Base-by-base conservation (phyloP, 129 eudicot species). In the Sambucus nigra region DNA sequence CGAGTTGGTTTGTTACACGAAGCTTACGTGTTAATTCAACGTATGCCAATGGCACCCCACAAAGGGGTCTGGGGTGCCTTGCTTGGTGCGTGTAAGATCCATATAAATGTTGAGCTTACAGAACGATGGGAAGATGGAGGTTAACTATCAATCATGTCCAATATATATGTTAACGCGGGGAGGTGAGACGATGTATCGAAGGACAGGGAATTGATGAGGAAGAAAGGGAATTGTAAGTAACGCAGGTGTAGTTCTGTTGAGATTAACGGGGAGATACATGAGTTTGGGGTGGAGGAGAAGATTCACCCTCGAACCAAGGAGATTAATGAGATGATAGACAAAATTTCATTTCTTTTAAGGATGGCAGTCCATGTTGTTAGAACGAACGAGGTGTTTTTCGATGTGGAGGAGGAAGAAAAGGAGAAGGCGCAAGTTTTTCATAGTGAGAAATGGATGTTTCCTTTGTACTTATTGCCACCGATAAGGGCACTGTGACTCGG, bases 401-500 rank as follows among this genome's bases (percentile, higher is more conserved):
- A n/a, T n/a, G n/a, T n/a, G n/a, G n/a, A n/a, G n/a, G n/a, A n/a
- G n/a, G n/a, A n/a, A 56, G 14, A 70, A 70, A 1, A 61, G 59
- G 76, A 70, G 19, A 59, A 59, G 21, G 61, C 76, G 0, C 29
- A 63, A 5, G 20, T 52, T 14, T 59, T 46, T 35, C 75, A 69
- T 19, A 62, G 69, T 55, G 75, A 69, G 64, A 69, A 46, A 38
- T 69, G 64, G 75, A 69, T 16, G 62, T 70, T 20, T 70, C 76
- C 14, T 70, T 46, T 31, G 76, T 70, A n/a, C 65, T 71, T 16
- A 25, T 71, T 28, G 58, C 66, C 18, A 57, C 76, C 0, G 21
- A 51, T 8, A 55, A 55, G 13, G 63, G 59, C 0, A 18, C 45
- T 44, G 26, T 55, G n/a, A n/a, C n/a, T n/a, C n/a, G n/a, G n/a